These are phyloP conservation scores for Scenedesmus sp. DNA, from an alignment of 163 green algal species.

Conservation along the genomic window DNA sequence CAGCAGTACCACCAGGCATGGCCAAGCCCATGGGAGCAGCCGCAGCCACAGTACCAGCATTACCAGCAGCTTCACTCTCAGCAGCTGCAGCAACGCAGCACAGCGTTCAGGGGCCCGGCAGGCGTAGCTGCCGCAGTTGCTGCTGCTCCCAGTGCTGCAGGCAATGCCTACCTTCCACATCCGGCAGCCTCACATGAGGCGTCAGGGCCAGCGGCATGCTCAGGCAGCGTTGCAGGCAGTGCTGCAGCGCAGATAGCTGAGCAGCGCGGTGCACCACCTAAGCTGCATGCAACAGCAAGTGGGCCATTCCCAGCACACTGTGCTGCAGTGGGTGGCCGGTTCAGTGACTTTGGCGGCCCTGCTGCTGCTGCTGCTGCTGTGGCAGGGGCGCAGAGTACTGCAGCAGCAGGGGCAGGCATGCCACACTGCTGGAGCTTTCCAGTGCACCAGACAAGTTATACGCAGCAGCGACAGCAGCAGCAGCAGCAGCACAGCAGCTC, in stretches of 20 bases:
- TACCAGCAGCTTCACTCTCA: neutral
- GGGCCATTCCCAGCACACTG: neutral
- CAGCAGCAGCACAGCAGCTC: neutral
- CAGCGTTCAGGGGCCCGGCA: neutral
- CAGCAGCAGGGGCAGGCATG: neutral
- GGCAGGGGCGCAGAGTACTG: neutral
- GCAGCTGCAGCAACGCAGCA: neutral
- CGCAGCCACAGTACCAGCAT: neutral
- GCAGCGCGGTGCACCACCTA: constrained; percentile 8
- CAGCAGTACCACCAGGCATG: neutral
- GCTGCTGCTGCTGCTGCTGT: neutral
- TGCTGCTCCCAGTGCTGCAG: neutral
- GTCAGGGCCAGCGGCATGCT: neutral
- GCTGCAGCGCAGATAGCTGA: neutral
- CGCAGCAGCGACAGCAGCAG: neutral
- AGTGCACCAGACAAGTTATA: neutral
- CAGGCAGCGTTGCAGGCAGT: neutral
- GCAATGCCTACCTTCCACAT: no score
- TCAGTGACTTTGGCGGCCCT: neutral
- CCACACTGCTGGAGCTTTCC: constrained; percentile 6
- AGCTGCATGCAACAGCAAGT: neutral
- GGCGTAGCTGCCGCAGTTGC: neutral
- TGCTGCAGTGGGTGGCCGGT: neutral
- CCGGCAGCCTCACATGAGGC: neutral
- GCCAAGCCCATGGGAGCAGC: neutral